These are phyloP conservation scores for Russula ochroleuca DNA, from an alignment of 768 basidiomycete genomes.

Conservation along the genomic window DNA sequence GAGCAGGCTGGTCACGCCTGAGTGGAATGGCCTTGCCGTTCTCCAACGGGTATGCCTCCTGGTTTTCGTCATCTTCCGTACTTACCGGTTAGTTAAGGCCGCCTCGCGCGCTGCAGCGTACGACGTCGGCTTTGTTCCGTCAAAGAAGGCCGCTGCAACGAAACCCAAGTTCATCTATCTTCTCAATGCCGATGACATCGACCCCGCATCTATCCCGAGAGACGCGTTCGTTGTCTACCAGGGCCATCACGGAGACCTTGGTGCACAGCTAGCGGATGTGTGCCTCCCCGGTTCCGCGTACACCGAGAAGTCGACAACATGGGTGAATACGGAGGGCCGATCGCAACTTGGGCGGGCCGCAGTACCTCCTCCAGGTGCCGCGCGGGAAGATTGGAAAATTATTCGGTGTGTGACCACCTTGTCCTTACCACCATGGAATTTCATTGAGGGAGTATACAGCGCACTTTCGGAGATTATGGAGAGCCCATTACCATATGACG, in stretches of 20 bases:
- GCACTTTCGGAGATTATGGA: constrained; percentile 89
- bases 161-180: constrained; percentile 96
- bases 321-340: constrained; percentile 97
- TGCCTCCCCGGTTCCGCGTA: constrained; percentile 90
- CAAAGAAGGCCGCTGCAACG: constrained; percentile 65
- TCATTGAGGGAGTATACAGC: constrained; percentile 38
- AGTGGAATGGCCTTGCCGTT: constrained; percentile 94
- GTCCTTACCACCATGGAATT: not conserved
- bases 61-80: constrained; percentile 2
- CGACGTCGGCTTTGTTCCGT: constrained; percentile 90
- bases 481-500: constrained; percentile 81
- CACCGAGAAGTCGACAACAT: constrained; percentile 86
- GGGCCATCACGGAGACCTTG: constrained; percentile 96
- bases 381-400: constrained; percentile 97
- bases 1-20: constrained; percentile 67
- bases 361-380: constrained; percentile 90
- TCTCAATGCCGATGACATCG: constrained; percentile 91
- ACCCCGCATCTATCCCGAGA: constrained; percentile 80
- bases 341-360: constrained; percentile 87
- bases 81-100: constrained; percentile 43
- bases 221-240: constrained; percentile 98
- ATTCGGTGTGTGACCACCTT: constrained; percentile 54
- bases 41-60: constrained; percentile 73
- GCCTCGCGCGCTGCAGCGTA: constrained; percentile 93
- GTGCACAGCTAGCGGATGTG: constrained; percentile 96